These are phyloP conservation scores for Sphaerobolus stellatus DNA, from an alignment of 1,284 basidiomycete species.

Conservation along the genomic window DNA sequence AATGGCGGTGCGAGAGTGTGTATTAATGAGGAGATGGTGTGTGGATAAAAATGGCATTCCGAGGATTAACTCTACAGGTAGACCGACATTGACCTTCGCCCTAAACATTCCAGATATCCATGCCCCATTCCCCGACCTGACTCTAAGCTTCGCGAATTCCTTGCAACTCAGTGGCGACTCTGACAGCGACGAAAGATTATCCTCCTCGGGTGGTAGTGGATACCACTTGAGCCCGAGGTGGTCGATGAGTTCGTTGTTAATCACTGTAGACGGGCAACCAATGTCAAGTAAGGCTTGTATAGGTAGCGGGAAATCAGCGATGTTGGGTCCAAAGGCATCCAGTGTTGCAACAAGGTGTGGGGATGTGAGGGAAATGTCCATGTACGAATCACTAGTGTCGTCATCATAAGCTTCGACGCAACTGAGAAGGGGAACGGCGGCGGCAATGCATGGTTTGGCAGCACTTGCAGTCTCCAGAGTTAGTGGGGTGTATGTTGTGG, in stretches of 20 bases:
- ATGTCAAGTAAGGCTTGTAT: neutral
- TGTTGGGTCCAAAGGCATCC: neutral
- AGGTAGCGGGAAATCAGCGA: neutral
- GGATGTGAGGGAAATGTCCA: too few species aligned
- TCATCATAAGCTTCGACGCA: neutral
- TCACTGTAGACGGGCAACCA: too few species aligned
- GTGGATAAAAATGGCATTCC: neutral
- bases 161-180: neutral
- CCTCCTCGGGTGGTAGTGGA: neutral
- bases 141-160: too few species aligned
- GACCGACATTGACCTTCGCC: too few species aligned
- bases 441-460: neutral
- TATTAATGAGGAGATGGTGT: neutral
- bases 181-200: too few species aligned
- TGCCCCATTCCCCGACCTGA: too few species aligned
- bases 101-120: too few species aligned
- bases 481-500: neutral
- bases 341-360: neutral
- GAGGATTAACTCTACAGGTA: too few species aligned
- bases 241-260: neutral
- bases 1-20: too few species aligned
- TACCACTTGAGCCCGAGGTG: neutral
- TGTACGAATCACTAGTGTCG: neutral
- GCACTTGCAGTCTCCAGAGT: neutral
- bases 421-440: neutral